phyloP scores from a whole-genome alignment of 2,329 filamentous ascomycete genomes.

The Fusarium pseudograminearum region DNA sequence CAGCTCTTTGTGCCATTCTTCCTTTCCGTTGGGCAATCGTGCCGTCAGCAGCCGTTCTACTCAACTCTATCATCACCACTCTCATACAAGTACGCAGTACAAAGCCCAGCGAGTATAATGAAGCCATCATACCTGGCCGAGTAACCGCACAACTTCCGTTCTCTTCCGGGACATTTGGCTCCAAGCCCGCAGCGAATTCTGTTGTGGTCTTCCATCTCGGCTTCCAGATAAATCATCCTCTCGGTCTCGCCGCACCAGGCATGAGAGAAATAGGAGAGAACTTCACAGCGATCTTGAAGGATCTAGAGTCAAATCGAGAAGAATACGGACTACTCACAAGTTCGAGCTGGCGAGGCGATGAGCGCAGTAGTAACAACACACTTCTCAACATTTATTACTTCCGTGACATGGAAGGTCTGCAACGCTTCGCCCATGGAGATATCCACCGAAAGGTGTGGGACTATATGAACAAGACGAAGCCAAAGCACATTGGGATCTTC shows the following conservation, averaged over 20 bases:
- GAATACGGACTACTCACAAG: slow-evolving; percentile 62
- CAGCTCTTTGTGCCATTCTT: slow-evolving; percentile 50
- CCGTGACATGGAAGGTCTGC: slow-evolving; percentile 59
- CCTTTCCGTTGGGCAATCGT: slow-evolving; percentile 53
- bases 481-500: slow-evolving; percentile 61
- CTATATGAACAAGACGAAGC: slow-evolving; percentile 58
- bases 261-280: slow-evolving; percentile 53
- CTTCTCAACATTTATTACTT: slow-evolving; percentile 64
- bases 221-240: slow-evolving; percentile 60
- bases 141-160: slow-evolving; percentile 52
- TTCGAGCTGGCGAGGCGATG: slow-evolving; percentile 56
- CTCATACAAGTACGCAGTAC: slow-evolving; percentile 41
- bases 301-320: slow-evolving; percentile 53
- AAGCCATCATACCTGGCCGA: slow-evolving; percentile 50
- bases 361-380: slow-evolving; percentile 56
- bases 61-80: slow-evolving; percentile 51
- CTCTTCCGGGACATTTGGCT: slow-evolving; percentile 47
- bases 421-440: slow-evolving; percentile 63
- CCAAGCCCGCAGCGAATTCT: slow-evolving; percentile 45
- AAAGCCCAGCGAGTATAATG: slow-evolving; percentile 39
- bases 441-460: slow-evolving; percentile 63
- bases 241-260: slow-evolving; percentile 62
- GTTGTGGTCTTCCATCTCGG: slow-evolving; percentile 61
- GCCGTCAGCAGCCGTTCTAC: slow-evolving; percentile 48
- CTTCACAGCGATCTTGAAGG: slow-evolving; percentile 55